These are phyloP conservation scores for Eleusine coracana DNA, from an alignment of 176 grass and related monocot genomes.

Conservation along the genomic window DNA sequence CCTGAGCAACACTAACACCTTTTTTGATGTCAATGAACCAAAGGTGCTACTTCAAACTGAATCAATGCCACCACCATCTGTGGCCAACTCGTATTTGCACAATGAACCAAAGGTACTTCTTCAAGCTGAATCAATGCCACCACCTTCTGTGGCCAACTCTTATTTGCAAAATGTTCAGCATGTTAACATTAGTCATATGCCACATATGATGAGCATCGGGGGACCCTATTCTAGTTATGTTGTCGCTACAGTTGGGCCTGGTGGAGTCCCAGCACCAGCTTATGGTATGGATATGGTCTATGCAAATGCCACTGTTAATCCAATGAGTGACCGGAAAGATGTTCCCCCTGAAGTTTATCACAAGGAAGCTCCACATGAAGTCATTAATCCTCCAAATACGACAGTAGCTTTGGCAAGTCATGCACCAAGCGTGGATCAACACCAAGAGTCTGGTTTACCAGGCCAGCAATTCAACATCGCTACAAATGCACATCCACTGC, in stretches of 20 bases:
- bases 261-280: constrained; percentile 41
- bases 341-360: constrained; percentile 46
- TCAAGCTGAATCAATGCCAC: constrained; percentile 48
- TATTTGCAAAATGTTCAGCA: constrained; percentile 69
- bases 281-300: constrained; percentile 65
- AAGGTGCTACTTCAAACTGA: constrained; percentile 51
- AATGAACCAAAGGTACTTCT: constrained; percentile 50
- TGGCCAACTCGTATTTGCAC: constrained; percentile 59
- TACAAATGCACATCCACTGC: constrained; percentile 49
- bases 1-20: constrained; percentile 55
- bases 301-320: constrained; percentile 49
- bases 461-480: constrained; percentile 51
- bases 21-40: constrained; percentile 56
- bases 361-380: constrained; percentile 51
- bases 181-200: constrained; percentile 54
- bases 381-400: constrained; percentile 25
- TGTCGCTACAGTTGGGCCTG: constrained; percentile 51
- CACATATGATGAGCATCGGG: constrained; percentile 61
- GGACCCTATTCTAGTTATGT: constrained; percentile 61
- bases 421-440: constrained; percentile 54
- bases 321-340: constrained; percentile 56
- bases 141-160: constrained; percentile 51
- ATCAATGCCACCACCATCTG: constrained; percentile 45
- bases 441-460: constrained; percentile 48
- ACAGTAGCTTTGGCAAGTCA: constrained; percentile 39